phyloP scores from a whole-genome alignment of 2,329 filamentous ascomycete genomes.

The Ophiostoma populinum region DNA sequence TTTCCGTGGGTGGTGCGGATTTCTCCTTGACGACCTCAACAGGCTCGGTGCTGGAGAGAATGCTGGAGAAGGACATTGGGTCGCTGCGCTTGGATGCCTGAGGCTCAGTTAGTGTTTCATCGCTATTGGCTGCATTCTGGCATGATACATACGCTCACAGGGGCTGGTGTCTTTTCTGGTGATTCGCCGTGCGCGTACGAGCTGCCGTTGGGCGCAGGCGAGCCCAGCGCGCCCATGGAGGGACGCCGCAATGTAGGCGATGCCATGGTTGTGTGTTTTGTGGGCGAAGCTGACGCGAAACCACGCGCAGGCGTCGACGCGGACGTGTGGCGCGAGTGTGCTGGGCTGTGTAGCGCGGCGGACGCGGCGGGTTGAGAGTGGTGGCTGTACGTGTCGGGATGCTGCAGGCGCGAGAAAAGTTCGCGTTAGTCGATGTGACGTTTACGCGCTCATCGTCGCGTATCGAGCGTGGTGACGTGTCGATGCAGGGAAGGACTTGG shows the following conservation, averaged over 20 bases:
- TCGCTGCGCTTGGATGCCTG: slow-evolving; percentile 61
- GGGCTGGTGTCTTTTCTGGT: slow-evolving; percentile 22
- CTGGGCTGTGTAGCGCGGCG: slow-evolving; percentile 31
- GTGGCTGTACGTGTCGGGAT: slow-evolving; percentile 34
- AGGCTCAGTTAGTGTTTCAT: too few relatives aligned
- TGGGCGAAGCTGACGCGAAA: slow-evolving; percentile 21
- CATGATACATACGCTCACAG: slow-evolving; percentile 22
- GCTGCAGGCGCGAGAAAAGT: slow-evolving; percentile 18
- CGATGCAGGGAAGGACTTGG: slow-evolving; percentile 9
- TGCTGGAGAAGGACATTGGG: slow-evolving; percentile 92
- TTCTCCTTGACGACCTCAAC: slow-evolving; percentile 34
- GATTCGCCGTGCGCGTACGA: slow-evolving; percentile 23
- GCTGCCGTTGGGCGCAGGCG: slow-evolving; percentile 24
- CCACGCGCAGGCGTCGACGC: slow-evolving; percentile 1
- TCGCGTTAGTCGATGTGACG: slow-evolving; percentile 6
- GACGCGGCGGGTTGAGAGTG: slow-evolving; percentile 23
- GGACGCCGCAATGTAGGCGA: slow-evolving; percentile 32
- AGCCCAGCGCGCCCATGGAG: slow-evolving; percentile 19
- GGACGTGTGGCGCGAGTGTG: slow-evolving; percentile 23
- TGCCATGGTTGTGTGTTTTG: slow-evolving; percentile 23
- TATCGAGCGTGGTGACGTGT: slow-evolving; percentile 3
- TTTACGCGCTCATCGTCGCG: slow-evolving; percentile 3
- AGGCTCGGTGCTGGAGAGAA: slow-evolving; percentile 62
- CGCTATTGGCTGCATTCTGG: too few relatives aligned
- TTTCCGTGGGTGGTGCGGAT: slow-evolving; percentile 17